Conservation (phyloP, 2,329 filamentous ascomycete genomes). For the Cryphonectria nitschkei region DNA sequence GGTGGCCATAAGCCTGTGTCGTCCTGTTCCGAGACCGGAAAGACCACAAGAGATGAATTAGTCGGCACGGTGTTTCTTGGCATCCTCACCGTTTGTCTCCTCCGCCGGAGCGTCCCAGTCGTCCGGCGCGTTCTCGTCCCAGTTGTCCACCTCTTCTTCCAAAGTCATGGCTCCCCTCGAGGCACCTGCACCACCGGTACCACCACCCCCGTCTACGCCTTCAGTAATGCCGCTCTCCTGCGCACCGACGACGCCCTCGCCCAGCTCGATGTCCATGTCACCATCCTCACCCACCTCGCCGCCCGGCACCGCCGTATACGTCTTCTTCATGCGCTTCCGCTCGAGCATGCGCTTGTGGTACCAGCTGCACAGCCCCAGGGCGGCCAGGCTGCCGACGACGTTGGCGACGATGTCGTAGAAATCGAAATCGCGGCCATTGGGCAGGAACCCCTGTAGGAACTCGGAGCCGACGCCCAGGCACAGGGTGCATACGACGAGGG, state of each 20-base stretch:
- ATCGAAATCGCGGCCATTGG: slow-evolving; percentile 73
- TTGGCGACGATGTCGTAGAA: slow-evolving; percentile 88
- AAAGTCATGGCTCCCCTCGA: slow-evolving; percentile 48
- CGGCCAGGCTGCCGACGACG: slow-evolving; percentile 74
- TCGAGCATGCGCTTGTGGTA: slow-evolving; percentile 97
- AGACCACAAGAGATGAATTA: slow-evolving; percentile 14
- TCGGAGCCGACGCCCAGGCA: slow-evolving; percentile 74
- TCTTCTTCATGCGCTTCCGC: slow-evolving; percentile 73
- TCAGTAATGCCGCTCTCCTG: slow-evolving; percentile 69
- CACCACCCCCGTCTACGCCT: slow-evolving; percentile 29
- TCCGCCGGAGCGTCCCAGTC: slow-evolving; percentile 56
- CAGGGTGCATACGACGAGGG: slow-evolving; percentile 77
- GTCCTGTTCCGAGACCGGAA: background rate
- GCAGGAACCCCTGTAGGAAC: slow-evolving; percentile 74
- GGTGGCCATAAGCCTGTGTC: background rate
- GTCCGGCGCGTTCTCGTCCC: slow-evolving; percentile 80
- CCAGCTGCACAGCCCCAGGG: slow-evolving; percentile 77
- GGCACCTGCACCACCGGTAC: slow-evolving; percentile 34
- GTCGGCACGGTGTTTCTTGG: slow-evolving; percentile 37
- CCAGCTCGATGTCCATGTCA: slow-evolving; percentile 72
- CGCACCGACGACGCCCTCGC: slow-evolving; percentile 52
- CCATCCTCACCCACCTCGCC: slow-evolving; percentile 53
- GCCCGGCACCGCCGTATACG: slow-evolving; percentile 70
- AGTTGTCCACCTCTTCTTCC: slow-evolving; percentile 87
- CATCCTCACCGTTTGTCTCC: slow-evolving; percentile 26